phyloP scores from a whole-genome alignment of 202 grass and related monocot species.

The Alloteropsis angusta region DNA sequence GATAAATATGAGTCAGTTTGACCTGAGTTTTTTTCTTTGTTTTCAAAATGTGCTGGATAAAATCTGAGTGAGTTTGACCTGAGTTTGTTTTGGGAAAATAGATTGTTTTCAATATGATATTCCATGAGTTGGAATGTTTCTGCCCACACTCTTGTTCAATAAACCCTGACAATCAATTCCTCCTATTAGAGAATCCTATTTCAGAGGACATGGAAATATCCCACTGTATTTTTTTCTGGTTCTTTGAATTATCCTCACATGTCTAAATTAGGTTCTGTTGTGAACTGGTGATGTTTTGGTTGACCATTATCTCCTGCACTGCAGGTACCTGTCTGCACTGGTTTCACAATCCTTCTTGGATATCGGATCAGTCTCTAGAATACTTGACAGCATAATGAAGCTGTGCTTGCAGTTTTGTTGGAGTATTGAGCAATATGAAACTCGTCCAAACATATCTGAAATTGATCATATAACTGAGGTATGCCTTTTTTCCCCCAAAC shows the following conservation, averaged over 20 bases:
- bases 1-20: background rate
- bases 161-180: background rate
- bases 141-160: background rate
- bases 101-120: background rate
- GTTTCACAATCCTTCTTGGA: slow-evolving; percentile 96
- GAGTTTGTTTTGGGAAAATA: no score
- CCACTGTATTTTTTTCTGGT: background rate
- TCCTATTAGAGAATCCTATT: background rate
- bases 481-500: background rate
- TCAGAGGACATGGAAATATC: background rate
- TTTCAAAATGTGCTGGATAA: background rate
- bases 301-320: slow-evolving; percentile 7
- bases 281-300: background rate
- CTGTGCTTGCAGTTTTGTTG: slow-evolving; percentile 95
- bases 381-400: slow-evolving; percentile 96
- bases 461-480: slow-evolving; percentile 90
- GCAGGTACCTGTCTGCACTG: slow-evolving; percentile 83
- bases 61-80: background rate
- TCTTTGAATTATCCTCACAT: background rate
- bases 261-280: background rate
- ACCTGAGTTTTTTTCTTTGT: background rate
- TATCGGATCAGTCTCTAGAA: slow-evolving; percentile 94
- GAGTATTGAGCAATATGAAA: slow-evolving; percentile 79
- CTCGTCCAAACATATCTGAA: slow-evolving; percentile 49
- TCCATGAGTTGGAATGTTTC: background rate